phyloP scores from a whole-genome alignment of 2,329 filamentous ascomycete species.

The Alternaria rosae region DNA sequence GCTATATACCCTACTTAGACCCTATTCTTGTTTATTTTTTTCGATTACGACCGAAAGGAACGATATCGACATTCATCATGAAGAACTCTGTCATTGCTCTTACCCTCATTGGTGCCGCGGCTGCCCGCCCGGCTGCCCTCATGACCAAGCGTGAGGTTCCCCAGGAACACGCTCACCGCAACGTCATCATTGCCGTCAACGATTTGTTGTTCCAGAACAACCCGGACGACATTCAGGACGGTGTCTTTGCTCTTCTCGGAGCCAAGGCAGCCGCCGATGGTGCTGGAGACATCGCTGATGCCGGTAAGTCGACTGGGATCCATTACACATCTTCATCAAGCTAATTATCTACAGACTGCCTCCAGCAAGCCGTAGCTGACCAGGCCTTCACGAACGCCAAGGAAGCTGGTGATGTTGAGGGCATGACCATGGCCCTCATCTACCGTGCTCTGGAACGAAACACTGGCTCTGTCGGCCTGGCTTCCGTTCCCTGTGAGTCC shows the following conservation, averaged over 20 bases:
- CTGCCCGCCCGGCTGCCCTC: constrained; percentile 35
- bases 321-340: background rate
- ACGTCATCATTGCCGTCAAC: constrained; percentile 57
- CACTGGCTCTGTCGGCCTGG: constrained; percentile 64
- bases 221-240: constrained; percentile 57
- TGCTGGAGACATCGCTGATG: constrained; percentile 58
- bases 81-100: constrained; percentile 44
- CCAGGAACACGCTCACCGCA: constrained; percentile 64
- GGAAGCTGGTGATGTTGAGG: constrained; percentile 59
- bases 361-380: constrained; percentile 66
- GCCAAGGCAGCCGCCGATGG: constrained; percentile 59
- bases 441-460: constrained; percentile 67
- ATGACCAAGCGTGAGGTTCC: constrained; percentile 60
- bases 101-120: constrained; percentile 39
- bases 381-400: constrained; percentile 69
- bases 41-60: constrained; percentile 8
- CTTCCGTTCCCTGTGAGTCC: constrained; percentile 64
- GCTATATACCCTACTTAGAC: constrained; percentile 19
- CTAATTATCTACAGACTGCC: constrained; percentile 55
- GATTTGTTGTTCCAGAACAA: constrained; percentile 56
- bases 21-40: constrained; percentile 1
- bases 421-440: constrained; percentile 63
- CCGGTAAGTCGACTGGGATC: constrained; percentile 34
- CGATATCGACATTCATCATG: constrained; percentile 32
- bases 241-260: constrained; percentile 63